A percentile compares a stretch with the other conserved stretches of the same genome.
Conservation (phyloP, 192 early-diverging fungal genomes). For the Chytriomyces confervae region DNA sequence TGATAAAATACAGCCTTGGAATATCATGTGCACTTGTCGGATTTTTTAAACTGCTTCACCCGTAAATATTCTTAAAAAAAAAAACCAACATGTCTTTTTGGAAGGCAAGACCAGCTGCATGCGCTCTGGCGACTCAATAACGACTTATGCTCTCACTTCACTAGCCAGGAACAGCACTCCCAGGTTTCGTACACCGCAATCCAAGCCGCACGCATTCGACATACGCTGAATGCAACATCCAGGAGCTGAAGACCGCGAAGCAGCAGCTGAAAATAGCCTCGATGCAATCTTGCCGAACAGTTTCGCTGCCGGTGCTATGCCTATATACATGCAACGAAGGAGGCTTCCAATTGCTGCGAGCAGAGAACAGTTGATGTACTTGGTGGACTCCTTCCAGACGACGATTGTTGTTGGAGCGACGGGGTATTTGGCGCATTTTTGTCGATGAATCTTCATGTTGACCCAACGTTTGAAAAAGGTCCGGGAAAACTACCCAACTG, state of each 20-base stretch:
- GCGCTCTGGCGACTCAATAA: no score
- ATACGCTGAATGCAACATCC: no score
- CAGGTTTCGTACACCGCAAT: background rate
- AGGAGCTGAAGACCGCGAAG: slow-evolving; percentile 15
- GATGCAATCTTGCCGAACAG: slow-evolving; percentile 17
- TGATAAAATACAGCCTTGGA: no score
- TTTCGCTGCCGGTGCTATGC: slow-evolving; percentile 12
- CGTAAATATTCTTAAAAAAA: background rate
- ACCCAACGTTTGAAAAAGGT: slow-evolving; percentile 24
- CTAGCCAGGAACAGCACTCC: slow-evolving; percentile 1
- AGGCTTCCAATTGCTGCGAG: slow-evolving; percentile 15
- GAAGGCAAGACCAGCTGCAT: background rate
- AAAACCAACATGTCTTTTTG: slow-evolving; percentile 12
- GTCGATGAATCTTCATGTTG: background rate
- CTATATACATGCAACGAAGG: slow-evolving; percentile 15
- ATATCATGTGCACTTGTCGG: no score
- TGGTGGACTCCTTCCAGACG: slow-evolving; percentile 72
- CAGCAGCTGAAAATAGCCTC: background rate
- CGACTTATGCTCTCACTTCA: no score
- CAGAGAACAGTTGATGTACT: slow-evolving; percentile 67
- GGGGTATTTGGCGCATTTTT: slow-evolving; percentile 39
- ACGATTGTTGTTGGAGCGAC: slow-evolving; percentile 78
- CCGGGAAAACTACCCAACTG: slow-evolving; percentile 82
- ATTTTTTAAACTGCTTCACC: no score
- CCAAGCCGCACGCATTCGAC: no score